Evolutionary conservation across 1,284 basidiomycete species (phyloP).

Genomic region (Austroboletus novae-zelandiae): DNA sequence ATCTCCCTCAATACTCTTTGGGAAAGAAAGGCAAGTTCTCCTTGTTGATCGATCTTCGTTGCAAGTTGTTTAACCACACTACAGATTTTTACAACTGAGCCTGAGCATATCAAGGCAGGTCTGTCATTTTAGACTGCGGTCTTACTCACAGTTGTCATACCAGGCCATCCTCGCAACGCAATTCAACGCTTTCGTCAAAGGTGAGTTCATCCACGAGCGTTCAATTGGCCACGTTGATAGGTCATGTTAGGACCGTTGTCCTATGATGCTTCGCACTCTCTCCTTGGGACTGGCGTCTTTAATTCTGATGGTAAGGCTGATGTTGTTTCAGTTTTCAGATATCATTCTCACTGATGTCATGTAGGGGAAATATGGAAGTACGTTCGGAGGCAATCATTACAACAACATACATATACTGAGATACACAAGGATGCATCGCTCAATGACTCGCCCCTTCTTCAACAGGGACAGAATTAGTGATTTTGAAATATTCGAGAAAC

Average conservation of each 20-base stretch:
- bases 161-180: constrained; percentile 37
- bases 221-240: constrained; percentile 9
- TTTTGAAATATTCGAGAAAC: constrained; percentile 52
- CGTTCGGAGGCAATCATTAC: not conserved
- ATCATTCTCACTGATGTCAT: constrained; percentile 1
- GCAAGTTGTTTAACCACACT: not conserved
- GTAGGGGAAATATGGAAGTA: constrained; percentile 56
- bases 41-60: not conserved
- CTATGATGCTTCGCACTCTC: constrained; percentile 28
- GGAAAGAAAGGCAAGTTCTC: constrained; percentile 29
- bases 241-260: constrained; percentile 16
- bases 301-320: constrained; percentile 50
- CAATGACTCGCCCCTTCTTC: constrained; percentile 59
- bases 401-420: constrained; percentile 6
- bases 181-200: constrained; percentile 46
- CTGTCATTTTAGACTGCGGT: not conserved
- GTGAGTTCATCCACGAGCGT: constrained; percentile 14
- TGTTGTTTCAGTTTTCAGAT: not conserved
- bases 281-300: constrained; percentile 57
- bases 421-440: constrained; percentile 47
- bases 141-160: not conserved
- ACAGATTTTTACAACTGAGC: constrained; percentile 34
- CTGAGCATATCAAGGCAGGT: constrained; percentile 40
- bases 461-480: constrained; percentile 49
- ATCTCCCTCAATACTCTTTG: constrained; percentile 32